Base-by-base conservation (phyloP, 2,329 filamentous ascomycete species). In the Colletotrichum sansevieriae region DNA sequence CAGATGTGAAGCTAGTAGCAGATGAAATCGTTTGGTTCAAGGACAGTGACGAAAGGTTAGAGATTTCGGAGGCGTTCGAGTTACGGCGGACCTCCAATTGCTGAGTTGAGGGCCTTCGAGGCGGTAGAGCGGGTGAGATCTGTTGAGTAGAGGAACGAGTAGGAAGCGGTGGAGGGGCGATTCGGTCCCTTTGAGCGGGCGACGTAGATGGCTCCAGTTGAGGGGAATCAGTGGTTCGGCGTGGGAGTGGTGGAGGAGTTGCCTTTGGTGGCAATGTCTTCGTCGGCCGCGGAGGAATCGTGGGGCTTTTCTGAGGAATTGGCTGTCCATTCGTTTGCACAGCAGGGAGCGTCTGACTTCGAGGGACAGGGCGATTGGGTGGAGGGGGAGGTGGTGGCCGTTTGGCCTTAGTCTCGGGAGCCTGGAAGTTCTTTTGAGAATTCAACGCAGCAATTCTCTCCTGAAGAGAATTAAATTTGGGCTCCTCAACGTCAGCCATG, bases 401-500 rank as follows among this genome's bases (percentile, higher is more conserved):
- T 74, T 81, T 82, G 25, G 74, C 72, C 15, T 73, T 72, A 4
- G 73, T 60, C 29, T 78, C 77, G 22, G 80, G 78, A 13, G 79
- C 74, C 65, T 80, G 80, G 79, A 90, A 87, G 80, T 86, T 87
- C 78, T 87, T 87, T 76, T 90, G 85, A 74, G 82, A 80, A 72
- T 90, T 90, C 71, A 91, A 82, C 35, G 89, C 89, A 10, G 88
- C 88, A 71, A 91, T 91, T 60, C 89, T 84, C 77, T 90, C 87
- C 4, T 87, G 84, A 29, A 91, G 82, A 8, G 85, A 85, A 67
- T 81, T 88, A 76, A 88, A 90, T 70, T 85, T 85, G 44, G 87
- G 87, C 74, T 90, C 88, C 73, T 90, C 87, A 51, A 84, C 81
- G 60, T 91, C 88, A 8, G 87, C 83, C 89, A 91, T 91, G 67